These are phyloP conservation scores for Coriaria nepalensis DNA, from an alignment of 306 rosid genomes.

Conservation along the genomic window DNA sequence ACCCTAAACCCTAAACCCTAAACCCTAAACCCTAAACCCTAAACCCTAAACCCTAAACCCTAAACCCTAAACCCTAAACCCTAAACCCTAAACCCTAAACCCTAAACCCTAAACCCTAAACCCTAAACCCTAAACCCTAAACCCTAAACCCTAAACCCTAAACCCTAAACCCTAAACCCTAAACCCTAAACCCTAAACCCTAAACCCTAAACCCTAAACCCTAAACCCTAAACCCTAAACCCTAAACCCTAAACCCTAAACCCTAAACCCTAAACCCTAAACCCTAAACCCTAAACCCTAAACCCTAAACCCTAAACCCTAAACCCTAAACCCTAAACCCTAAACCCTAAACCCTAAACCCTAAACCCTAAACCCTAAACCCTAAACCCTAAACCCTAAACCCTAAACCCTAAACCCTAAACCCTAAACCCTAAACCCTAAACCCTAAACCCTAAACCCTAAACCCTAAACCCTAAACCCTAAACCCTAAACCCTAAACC, in stretches of 20 bases:
- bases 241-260: conserved; percentile 13
- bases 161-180: not conserved
- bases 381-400: conserved; percentile 6
- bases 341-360: too few species aligned
- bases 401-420: conserved; percentile 5
- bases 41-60: too few species aligned
- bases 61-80: too few species aligned
- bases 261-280: conserved; percentile 17
- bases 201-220: too few species aligned
- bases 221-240: too few species aligned
- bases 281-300: too few species aligned
- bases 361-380: conserved; percentile 9
- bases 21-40: too few species aligned
- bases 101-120: not conserved
- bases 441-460: conserved; percentile 6
- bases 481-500: conserved; percentile 2
- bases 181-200: conserved; percentile 1
- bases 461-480: too few species aligned
- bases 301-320: conserved; percentile 12
- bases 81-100: not conserved
- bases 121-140: not conserved
- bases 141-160: not conserved
- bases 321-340: conserved; percentile 9
- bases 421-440: conserved; percentile 2
- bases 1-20: too few species aligned